Evolutionary conservation across 176 grass and related monocot species (phyloP).

Genomic region (Bromus sterilis): DNA sequence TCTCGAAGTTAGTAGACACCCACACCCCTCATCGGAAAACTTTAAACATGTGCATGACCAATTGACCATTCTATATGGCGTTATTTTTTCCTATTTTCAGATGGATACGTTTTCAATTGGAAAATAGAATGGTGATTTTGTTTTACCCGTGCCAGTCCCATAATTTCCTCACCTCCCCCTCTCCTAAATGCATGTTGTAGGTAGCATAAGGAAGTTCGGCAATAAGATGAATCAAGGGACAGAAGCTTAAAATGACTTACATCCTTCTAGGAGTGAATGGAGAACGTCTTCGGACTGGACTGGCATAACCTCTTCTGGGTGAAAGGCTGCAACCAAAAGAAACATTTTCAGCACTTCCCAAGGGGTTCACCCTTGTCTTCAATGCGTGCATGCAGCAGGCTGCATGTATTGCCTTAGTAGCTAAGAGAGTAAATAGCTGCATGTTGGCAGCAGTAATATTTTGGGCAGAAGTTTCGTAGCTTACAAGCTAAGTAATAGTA

Average conservation of each 20-base stretch:
- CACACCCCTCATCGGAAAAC: not conserved
- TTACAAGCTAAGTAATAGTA: no score
- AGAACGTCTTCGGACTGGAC: slow-evolving; percentile 53
- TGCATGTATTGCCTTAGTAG: no score
- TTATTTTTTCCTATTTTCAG: slow-evolving; percentile 1
- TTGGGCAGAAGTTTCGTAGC: no score
- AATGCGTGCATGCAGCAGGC: no score
- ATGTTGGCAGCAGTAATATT: no score
- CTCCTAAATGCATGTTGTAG: no score
- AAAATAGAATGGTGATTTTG: not conserved
- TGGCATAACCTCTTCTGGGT: slow-evolving; percentile 60
- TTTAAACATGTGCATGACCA: not conserved
- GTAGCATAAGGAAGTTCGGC: no score
- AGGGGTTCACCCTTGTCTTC: no score
- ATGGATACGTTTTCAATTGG: not conserved
- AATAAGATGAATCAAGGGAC: no score
- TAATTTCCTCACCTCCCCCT: not conserved
- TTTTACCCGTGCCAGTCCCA: not conserved
- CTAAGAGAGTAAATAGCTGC: no score
- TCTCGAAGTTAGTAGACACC: not conserved
- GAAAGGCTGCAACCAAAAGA: slow-evolving; percentile 36
- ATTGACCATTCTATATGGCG: not conserved
- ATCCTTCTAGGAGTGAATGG: slow-evolving; percentile 58
- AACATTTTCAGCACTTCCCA: slow-evolving; percentile 3
- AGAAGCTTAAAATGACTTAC: no score